Evolutionary conservation across 805 yeast species (phyloP), one percentile per base, ranked within the genome.

Genomic region (Metschnikowia reukaufii): DNA sequence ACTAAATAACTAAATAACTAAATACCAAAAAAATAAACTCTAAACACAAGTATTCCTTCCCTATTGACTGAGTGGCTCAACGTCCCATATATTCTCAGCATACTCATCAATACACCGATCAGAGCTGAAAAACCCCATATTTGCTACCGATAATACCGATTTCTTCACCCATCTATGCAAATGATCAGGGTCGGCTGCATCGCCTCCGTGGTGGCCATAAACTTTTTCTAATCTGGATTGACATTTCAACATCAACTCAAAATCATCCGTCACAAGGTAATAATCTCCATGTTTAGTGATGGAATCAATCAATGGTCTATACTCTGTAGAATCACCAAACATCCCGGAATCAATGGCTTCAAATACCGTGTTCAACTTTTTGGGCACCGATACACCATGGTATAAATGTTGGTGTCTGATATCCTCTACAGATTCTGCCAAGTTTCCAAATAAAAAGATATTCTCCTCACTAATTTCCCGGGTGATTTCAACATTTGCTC

Each of bases 401-500:
- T 76, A 79, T 49, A 76, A 74, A 68, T 90, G 96, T 49, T 79
- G 75, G 60, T 83, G 85, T 68, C 97, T 81, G 40, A 90, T 73
- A 44, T 83, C 91, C 46, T 90, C 96, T 37, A 90, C 97, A 39
- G 86, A 83, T 70, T 91, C 97, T 30, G 96, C 82, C 62, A 91
- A 78, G 62, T 87, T 88, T 62, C 97, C 97, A 64, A 90, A 90
- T 63, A 90, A 74, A 73, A 90, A 90, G 65, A 91, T 88, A 65
- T 90, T 88, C 42, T 90, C 96, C 62, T 90, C 96, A 42, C 96
- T 96, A 57, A 91, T 81, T 70, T 91, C 97, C 58, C 96, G 81
- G 17, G 96, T 88, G 64, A 90, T 88, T 70, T 90, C 97, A 40
- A 91, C 96, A 62, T 91, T 90, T 53, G 97, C 97, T 63, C 97